phyloP scores from a whole-genome alignment of 2,329 filamentous ascomycete species.

The Fonsecaea multimorphosa region DNA sequence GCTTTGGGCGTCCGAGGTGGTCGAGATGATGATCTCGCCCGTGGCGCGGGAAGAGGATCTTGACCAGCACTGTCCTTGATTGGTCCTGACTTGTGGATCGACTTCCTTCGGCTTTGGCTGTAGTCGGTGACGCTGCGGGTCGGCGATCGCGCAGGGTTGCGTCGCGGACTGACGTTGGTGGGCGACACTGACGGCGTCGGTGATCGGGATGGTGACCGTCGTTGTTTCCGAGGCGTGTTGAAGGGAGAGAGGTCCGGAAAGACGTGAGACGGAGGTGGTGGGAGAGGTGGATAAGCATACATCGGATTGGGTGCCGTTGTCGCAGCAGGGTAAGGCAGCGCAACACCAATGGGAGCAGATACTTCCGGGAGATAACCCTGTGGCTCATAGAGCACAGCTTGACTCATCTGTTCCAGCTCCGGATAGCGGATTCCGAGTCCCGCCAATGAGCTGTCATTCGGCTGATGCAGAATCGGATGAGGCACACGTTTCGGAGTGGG shows the following conservation, averaged over 20 bases:
- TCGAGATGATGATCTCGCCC: slow-evolving; percentile 32
- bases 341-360: slow-evolving; percentile 21
- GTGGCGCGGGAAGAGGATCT: slow-evolving; percentile 40
- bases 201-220: slow-evolving; percentile 40
- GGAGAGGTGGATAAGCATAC: slow-evolving; percentile 50
- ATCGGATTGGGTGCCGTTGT: slow-evolving; percentile 32
- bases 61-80: slow-evolving; percentile 40
- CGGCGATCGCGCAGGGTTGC: slow-evolving; percentile 39
- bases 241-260: slow-evolving; percentile 46
- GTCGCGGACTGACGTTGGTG: slow-evolving; percentile 44
- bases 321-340: slow-evolving; percentile 30
- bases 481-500: slow-evolving; percentile 34
- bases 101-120: slow-evolving; percentile 46
- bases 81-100: slow-evolving; percentile 50
- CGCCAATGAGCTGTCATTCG: slow-evolving; percentile 5
- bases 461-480: slow-evolving; percentile 34
- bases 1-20: slow-evolving; percentile 41
- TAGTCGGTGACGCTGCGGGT: slow-evolving; percentile 40
- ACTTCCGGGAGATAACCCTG: slow-evolving; percentile 10
- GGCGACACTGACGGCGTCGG: slow-evolving; percentile 50
- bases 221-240: slow-evolving; percentile 40
- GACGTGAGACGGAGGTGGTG: slow-evolving; percentile 47
- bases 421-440: slow-evolving; percentile 35
- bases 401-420: slow-evolving; percentile 45
- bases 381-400: slow-evolving; percentile 43